Conservation (phyloP, 2,329 filamentous ascomycete species). For the Alternaria sp. region DNA sequence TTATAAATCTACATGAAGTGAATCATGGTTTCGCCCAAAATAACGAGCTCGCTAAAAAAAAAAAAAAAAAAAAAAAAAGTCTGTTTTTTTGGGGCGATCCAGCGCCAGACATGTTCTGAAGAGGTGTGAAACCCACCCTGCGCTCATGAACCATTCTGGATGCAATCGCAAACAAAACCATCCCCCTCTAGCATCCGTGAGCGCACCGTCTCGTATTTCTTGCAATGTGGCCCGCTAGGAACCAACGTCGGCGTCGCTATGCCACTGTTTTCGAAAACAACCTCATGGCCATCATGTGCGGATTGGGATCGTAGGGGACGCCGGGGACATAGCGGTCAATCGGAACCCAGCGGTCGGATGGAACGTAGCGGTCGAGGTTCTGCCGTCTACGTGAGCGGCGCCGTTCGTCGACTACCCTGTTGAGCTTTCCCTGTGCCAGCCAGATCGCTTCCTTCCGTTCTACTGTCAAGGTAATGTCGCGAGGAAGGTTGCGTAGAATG, state of each 20-base stretch:
- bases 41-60: background rate
- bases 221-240: background rate
- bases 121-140: background rate
- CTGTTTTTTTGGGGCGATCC: background rate
- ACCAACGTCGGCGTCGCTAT: background rate
- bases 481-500: constrained; percentile 1
- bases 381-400: background rate
- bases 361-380: constrained; percentile 1
- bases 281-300: background rate
- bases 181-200: background rate
- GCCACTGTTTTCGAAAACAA: background rate
- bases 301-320: background rate
- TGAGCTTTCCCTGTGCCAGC: constrained; percentile 3
- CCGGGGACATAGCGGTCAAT: constrained; percentile 1
- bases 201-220: background rate
- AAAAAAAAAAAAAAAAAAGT: too few species aligned
- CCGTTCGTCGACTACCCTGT: background rate
- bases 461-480: background rate
- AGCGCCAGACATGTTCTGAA: background rate
- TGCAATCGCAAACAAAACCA: background rate
- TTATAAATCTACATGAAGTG: background rate
- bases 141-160: background rate
- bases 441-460: constrained; percentile 4
- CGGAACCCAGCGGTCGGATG: background rate
- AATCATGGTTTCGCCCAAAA: background rate